A percentile compares a stretch with the other conserved stretches of the same genome.
These are phyloP conservation scores for Paradendryphiella salina DNA, from an alignment of 2,329 filamentous ascomycete species.

Conservation along the genomic window DNA sequence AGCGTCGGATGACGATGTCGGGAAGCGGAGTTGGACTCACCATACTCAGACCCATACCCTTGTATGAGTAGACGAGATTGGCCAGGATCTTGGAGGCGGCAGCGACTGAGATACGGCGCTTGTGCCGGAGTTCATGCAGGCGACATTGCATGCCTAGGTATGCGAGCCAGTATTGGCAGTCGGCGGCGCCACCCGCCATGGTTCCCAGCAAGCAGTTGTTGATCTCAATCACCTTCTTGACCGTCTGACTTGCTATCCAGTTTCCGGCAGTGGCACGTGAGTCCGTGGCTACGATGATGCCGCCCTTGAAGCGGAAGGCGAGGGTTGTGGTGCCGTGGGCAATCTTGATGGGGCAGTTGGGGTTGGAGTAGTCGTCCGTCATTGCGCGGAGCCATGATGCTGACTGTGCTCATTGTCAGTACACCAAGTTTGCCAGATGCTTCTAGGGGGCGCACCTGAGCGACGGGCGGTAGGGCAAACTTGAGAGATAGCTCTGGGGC, in stretches of 20 bases:
- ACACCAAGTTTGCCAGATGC: background rate
- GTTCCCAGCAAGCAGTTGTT: slow-evolving; percentile 92
- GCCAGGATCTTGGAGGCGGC: slow-evolving; percentile 98
- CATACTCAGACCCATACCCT: slow-evolving; percentile 98
- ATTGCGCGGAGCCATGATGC: slow-evolving; percentile 93
- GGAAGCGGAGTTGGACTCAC: slow-evolving; percentile 27
- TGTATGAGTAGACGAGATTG: slow-evolving; percentile 98
- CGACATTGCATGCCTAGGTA: slow-evolving; percentile 99
- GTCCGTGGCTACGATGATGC: slow-evolving; percentile 97
- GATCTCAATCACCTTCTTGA: slow-evolving; percentile 99
- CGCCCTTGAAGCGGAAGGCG: slow-evolving; percentile 96
- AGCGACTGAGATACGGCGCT: slow-evolving; percentile 96
- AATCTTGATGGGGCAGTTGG: slow-evolving; percentile 97
- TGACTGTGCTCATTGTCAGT: slow-evolving; percentile 61
- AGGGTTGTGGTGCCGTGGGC: slow-evolving; percentile 98
- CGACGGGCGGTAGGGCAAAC: slow-evolving; percentile 92
- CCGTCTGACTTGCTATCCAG: slow-evolving; percentile 99
- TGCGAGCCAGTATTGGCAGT: slow-evolving; percentile 99
- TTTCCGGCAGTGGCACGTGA: slow-evolving; percentile 95
- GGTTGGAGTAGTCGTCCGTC: slow-evolving; percentile 96
- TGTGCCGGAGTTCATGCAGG: slow-evolving; percentile 98
- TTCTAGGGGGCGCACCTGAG: slow-evolving; percentile 63
- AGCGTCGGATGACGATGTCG: background rate
- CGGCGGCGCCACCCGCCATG: slow-evolving; percentile 97
- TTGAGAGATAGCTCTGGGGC: slow-evolving; percentile 81